Percentiles rank a stretch among this genome's conserved stretches.
These are phyloP conservation scores for Prosopis cineraria DNA, from an alignment of 306 rosid genomes.

Conservation along the genomic window DNA sequence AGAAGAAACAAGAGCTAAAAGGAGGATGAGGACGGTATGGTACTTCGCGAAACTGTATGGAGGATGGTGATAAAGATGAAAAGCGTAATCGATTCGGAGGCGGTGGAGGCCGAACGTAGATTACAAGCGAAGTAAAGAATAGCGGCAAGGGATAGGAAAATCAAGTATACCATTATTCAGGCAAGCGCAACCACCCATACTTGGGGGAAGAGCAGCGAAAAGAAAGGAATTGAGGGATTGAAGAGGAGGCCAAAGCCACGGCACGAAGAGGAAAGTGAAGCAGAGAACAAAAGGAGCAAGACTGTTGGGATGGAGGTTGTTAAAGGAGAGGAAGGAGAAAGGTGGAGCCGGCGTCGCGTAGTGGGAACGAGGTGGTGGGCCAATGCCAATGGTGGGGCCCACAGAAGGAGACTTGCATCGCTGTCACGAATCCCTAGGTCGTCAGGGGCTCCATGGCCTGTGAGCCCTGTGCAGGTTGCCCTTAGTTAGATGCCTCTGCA, in stretches of 20 bases:
- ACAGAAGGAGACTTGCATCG: background rate
- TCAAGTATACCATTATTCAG: background rate
- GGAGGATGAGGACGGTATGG: constrained; percentile 24
- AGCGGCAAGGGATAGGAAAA: constrained; percentile 20
- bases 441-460: background rate
- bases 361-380: background rate
- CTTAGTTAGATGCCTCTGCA: background rate
- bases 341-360: background rate
- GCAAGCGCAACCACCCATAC: constrained; percentile 9
- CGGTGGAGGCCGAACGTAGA: constrained; percentile 41
- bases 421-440: constrained; percentile 46
- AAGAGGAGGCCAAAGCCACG: background rate
- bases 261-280: background rate
- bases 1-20: constrained; percentile 31
- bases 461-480: background rate
- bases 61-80: constrained; percentile 57
- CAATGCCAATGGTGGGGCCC: constrained; percentile 17
- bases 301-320: constrained; percentile 26
- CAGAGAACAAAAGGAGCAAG: background rate
- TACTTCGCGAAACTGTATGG: constrained; percentile 27
- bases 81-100: constrained; percentile 38
- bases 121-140: constrained; percentile 64
- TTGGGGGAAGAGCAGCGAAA: background rate
- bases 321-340: background rate
- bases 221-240: background rate